Evolutionary conservation across 2,329 filamentous ascomycete genomes (phyloP), one percentile per base, ranked within the genome.

Genomic region (Colletotrichum graminicola): DNA sequence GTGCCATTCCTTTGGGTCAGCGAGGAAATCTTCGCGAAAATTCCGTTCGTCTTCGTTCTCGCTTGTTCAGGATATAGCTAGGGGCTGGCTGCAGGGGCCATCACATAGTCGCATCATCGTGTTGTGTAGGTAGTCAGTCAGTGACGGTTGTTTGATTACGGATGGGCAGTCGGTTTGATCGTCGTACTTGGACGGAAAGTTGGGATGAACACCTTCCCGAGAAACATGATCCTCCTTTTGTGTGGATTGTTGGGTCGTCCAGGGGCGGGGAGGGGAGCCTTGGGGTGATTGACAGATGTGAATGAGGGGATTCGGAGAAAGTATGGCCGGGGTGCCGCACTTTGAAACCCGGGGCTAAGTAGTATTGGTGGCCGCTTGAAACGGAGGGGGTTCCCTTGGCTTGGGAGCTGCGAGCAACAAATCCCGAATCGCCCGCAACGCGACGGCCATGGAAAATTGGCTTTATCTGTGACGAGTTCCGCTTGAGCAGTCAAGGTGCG

Each of bases 261-360:
- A 41, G 11, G 41, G 60, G n/a, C n/a, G 16, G 36, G 29, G 29
- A 2, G 29, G 29, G 29, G 12, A 18, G 26, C n/a, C 21, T 43
- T 62, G 49, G 49, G 34, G 56, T 14, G 52, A 41, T 43, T 14
- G 54, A 39, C n/a, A 36, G 12, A 10, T 29, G 14, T n/a, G 51
- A 62, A 11, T 68, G 68, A 67, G 56, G 68, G 51, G 68, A 67
- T 61, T 62, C 39, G 52, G 49, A 59, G 36, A 51, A 36, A 51
- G 41, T 16, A 23, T 62, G 67, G 67, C 49, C 57, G 41, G 64
- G 67, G 64, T 51, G 16, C 29, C 32, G 23, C 14, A 16, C 26
- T 68, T 60, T 69, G 66, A 69, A 65, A 69, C 66, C n/a, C 32
- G 12, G 12, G 61, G 52, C 66, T 57, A 54, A 69, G 41, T 29